These are phyloP conservation scores for Lepidium campestre DNA, from an alignment of 441 rosid species.

Conservation along the genomic window DNA sequence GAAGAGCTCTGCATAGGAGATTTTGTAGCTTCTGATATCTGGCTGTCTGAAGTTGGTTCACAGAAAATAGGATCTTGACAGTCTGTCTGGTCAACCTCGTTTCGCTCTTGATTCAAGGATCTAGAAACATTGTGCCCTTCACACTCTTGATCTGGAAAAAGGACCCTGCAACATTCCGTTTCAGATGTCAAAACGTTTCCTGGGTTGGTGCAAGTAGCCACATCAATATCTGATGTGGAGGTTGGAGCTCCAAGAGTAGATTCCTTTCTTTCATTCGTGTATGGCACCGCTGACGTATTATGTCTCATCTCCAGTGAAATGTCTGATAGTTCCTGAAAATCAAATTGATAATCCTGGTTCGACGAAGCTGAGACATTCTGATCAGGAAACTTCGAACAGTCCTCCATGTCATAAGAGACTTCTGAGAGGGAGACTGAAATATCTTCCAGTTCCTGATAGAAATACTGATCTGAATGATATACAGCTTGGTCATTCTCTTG, in stretches of 20 bases:
- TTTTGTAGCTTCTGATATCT: constrained; percentile 40
- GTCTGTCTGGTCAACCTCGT: constrained; percentile 33
- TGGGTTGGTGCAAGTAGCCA: constrained; percentile 32
- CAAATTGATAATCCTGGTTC: constrained; percentile 46
- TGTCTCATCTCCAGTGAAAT: constrained; percentile 46
- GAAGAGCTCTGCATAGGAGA: constrained; percentile 39
- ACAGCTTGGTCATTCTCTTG: constrained; percentile 44
- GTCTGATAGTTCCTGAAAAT: constrained; percentile 44
- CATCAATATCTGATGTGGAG: constrained; percentile 34
- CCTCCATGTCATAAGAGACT: constrained; percentile 50
- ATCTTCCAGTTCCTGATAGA: constrained; percentile 46
- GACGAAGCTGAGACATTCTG: constrained; percentile 38
- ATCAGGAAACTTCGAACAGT: constrained; percentile 47
- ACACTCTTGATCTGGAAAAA: constrained; percentile 60
- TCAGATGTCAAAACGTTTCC: constrained; percentile 57
- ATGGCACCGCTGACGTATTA: constrained; percentile 43
- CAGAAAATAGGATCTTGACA: constrained; percentile 30
- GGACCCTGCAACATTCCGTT: constrained; percentile 78
- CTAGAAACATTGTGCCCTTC: constrained; percentile 41
- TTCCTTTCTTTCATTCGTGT: constrained; percentile 40
- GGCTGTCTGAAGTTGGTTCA: constrained; percentile 37
- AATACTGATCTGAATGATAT: constrained; percentile 59
- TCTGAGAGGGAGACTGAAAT: constrained; percentile 57
- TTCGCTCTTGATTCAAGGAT: constrained; percentile 34
- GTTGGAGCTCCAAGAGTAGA: constrained; percentile 34